These are phyloP conservation scores for Odontarrhena argentea DNA, from an alignment of 345 rosid species.

Conservation along the genomic window DNA sequence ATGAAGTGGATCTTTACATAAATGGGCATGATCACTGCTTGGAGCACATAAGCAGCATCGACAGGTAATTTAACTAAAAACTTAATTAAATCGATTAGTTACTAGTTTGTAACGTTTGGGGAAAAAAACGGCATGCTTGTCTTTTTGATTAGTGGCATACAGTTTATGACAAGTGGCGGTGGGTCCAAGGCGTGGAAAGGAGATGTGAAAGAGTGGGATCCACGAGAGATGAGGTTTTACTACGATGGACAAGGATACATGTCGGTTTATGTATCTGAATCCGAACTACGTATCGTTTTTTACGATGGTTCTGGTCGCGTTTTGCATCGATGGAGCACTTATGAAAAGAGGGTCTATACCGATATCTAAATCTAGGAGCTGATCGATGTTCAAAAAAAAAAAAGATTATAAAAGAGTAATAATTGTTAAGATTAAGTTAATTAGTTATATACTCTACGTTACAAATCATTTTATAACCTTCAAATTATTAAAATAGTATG, in stretches of 20 bases:
- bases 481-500: no score
- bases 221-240: slow-evolving; percentile 53
- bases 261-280: slow-evolving; percentile 49
- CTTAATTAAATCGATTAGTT: neutral
- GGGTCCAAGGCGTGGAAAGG: slow-evolving; percentile 92
- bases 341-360: slow-evolving; percentile 27
- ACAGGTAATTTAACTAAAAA: slow-evolving; percentile 44
- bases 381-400: no score
- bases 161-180: slow-evolving; percentile 77
- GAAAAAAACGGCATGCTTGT: neutral
- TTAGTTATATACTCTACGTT: no score
- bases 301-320: slow-evolving; percentile 56
- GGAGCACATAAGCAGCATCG: slow-evolving; percentile 63
- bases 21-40: slow-evolving; percentile 92
- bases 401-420: neutral
- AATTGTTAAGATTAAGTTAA: neutral
- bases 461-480: no score
- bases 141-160: slow-evolving; percentile 47
- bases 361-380: slow-evolving; percentile 19
- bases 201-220: slow-evolving; percentile 36
- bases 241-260: slow-evolving; percentile 87
- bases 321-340: slow-evolving; percentile 54
- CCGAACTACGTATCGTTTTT: slow-evolving; percentile 43
- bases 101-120: slow-evolving; percentile 14
- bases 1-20: slow-evolving; percentile 65